Percentiles rank a stretch among this genome's conserved stretches.
phyloP scores from a whole-genome alignment of 2,329 filamentous ascomycete genomes.

The Botryotinia globosa region DNA sequence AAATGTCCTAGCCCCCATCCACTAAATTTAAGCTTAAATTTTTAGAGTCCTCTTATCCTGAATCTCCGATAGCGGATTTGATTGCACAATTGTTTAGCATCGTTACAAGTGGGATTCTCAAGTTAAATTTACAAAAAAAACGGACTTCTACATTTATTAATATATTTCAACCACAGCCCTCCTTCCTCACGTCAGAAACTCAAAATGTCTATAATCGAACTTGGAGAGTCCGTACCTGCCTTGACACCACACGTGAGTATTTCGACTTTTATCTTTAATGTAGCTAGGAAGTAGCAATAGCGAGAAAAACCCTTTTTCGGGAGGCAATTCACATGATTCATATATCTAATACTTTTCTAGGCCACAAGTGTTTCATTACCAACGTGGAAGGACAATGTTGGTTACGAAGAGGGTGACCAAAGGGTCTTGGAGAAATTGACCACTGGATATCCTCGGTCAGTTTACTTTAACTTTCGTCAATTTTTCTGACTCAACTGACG shows the following conservation, averaged over 20 bases:
- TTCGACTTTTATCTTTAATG: background rate
- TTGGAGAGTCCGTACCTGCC: constrained; percentile 40
- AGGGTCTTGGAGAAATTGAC: constrained; percentile 85
- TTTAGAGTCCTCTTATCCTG: background rate
- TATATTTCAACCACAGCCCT: constrained; percentile 1
- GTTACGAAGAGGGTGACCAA: constrained; percentile 86
- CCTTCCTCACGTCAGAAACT: background rate
- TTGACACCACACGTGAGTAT: constrained; percentile 39
- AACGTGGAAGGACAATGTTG: constrained; percentile 87
- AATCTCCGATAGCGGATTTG: constrained; percentile 25
- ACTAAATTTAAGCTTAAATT: constrained; percentile 24
- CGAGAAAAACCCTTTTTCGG: background rate
- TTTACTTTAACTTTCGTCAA: background rate
- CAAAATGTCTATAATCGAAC: constrained; percentile 37
- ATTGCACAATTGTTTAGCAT: background rate
- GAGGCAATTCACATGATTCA: constrained; percentile 19
- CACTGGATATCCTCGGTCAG: constrained; percentile 82
- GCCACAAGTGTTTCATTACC: constrained; percentile 95
- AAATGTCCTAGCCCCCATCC: constrained; percentile 3
- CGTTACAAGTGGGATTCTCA: background rate
- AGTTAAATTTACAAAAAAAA: background rate
- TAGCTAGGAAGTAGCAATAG: background rate
- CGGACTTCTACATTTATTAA: background rate
- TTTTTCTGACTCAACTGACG: constrained; percentile 27
- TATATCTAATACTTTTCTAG: constrained; percentile 46